These are phyloP conservation scores for Colletotrichum sp. DNA, from an alignment of 2,329 filamentous ascomycete species.

Conservation along the genomic window DNA sequence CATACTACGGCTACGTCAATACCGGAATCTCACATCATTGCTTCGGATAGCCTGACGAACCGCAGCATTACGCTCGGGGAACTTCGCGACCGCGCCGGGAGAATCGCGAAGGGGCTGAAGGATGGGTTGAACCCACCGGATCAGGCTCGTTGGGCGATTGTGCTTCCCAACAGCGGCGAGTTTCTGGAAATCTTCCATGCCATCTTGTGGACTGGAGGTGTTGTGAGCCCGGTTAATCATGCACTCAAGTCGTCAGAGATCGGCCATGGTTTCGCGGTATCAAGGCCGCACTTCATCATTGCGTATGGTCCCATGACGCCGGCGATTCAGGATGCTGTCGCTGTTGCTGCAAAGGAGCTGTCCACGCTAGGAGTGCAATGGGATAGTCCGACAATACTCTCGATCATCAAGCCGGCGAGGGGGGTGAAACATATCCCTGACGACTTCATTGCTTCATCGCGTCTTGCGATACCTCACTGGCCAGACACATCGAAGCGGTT, in stretches of 20 bases:
- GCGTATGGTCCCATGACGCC: slow-evolving; percentile 38
- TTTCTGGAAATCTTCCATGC: slow-evolving; percentile 47
- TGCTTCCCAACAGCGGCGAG: slow-evolving; percentile 49
- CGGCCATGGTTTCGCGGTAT: slow-evolving; percentile 45
- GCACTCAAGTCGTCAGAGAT: slow-evolving; percentile 42
- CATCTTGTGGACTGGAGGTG: slow-evolving; percentile 43
- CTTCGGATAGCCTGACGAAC: slow-evolving; percentile 46
- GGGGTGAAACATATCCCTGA: slow-evolving; percentile 33
- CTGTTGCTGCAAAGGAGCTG: slow-evolving; percentile 31
- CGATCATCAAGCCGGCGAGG: slow-evolving; percentile 31
- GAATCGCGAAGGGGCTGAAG: slow-evolving; percentile 43
- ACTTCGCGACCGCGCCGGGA: slow-evolving; percentile 42
- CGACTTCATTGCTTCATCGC: slow-evolving; percentile 33
- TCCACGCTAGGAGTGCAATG: slow-evolving; percentile 32
- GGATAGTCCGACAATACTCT: slow-evolving; percentile 37
- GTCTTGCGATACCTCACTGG: slow-evolving; percentile 40
- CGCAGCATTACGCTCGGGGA: slow-evolving; percentile 49
- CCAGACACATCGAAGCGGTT: slow-evolving; percentile 34
- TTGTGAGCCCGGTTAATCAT: slow-evolving; percentile 43
- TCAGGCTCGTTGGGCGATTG: slow-evolving; percentile 44
- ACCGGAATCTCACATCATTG: slow-evolving; percentile 45
- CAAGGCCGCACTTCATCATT: slow-evolving; percentile 43
- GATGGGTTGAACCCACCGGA: slow-evolving; percentile 34
- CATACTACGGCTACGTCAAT: slow-evolving; percentile 38
- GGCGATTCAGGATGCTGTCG: slow-evolving; percentile 35